phyloP scores from a whole-genome alignment of 805 yeast genomes.

The Yarrowia deformans region DNA sequence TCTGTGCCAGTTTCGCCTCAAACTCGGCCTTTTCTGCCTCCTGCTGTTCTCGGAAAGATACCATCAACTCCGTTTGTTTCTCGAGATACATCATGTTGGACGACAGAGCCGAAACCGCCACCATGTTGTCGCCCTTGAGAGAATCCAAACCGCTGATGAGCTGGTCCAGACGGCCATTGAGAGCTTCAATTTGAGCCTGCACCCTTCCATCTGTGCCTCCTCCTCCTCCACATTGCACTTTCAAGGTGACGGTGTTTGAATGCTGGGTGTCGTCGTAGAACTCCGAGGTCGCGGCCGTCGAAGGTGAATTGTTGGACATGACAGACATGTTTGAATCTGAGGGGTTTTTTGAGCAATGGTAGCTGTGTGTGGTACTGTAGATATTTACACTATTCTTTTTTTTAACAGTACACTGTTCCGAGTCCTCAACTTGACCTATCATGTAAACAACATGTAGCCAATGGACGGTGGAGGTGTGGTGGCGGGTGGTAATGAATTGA shows the following conservation, averaged over 20 bases:
- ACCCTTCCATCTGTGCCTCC: background rate
- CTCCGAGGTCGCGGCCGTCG: constrained; percentile 11
- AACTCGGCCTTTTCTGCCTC: background rate
- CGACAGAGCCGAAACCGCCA: constrained; percentile 10
- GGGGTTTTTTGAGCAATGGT: background rate
- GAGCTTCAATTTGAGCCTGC: background rate
- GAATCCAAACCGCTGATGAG: background rate
- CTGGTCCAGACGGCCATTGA: background rate
- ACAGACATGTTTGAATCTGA: background rate
- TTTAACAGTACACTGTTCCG: background rate
- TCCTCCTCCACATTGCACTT: background rate
- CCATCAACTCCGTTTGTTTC: constrained; percentile 35
- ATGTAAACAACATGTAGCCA: background rate
- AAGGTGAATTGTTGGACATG: background rate
- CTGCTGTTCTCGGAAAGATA: constrained; percentile 20
- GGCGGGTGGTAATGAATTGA: background rate
- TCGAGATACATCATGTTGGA: constrained; percentile 26
- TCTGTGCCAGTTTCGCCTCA: background rate
- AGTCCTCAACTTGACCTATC: background rate
- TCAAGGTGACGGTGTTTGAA: constrained; percentile 6
- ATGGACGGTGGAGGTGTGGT: background rate
- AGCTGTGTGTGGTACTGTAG: background rate
- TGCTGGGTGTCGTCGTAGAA: background rate
- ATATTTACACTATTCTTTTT: background rate
- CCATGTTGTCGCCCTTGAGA: constrained; percentile 32